Conservation (phyloP, 176 grass and related monocot species). For the Aegilops tauschii region DNA sequence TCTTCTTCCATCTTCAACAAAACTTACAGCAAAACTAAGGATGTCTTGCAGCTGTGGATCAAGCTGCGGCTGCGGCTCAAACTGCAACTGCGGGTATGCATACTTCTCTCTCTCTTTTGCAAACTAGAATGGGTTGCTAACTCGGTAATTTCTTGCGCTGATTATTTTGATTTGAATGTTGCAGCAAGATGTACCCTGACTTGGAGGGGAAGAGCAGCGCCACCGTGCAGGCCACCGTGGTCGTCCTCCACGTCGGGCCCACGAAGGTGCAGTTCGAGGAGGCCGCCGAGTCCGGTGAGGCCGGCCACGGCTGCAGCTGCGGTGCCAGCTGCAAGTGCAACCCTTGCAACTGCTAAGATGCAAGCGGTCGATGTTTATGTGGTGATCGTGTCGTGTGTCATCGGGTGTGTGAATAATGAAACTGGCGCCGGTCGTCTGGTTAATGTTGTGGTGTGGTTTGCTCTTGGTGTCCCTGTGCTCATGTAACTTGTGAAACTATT, state of each 20-base stretch:
- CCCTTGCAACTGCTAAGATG: conserved; percentile 45
- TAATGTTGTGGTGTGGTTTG: background rate
- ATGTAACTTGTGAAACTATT: background rate
- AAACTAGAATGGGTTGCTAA: background rate
- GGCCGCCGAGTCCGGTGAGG: conserved; percentile 18
- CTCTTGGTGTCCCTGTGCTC: background rate
- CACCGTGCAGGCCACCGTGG: background rate
- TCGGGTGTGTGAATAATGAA: background rate
- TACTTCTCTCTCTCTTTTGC: background rate
- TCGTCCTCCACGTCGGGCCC: conserved; percentile 22
- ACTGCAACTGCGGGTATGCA: conserved; percentile 34
- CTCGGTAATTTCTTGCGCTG: background rate
- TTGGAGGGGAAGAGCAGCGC: conserved; percentile 32
- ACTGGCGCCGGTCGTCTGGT: background rate
- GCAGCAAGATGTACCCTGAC: conserved; percentile 58
- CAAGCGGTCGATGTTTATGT: background rate
- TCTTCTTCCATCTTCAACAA: no score
- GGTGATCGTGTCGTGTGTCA: background rate
- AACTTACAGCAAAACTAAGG: background rate
- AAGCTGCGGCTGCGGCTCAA: conserved; percentile 30
- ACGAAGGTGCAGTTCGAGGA: conserved; percentile 35
- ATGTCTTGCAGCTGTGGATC: conserved; percentile 55
- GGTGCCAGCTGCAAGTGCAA: conserved; percentile 40
- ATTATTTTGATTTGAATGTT: background rate
- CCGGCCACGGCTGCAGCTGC: conserved; percentile 41